phyloP scores from a whole-genome alignment of 2,329 filamentous ascomycete species.

The Neurospora crassa region DNA sequence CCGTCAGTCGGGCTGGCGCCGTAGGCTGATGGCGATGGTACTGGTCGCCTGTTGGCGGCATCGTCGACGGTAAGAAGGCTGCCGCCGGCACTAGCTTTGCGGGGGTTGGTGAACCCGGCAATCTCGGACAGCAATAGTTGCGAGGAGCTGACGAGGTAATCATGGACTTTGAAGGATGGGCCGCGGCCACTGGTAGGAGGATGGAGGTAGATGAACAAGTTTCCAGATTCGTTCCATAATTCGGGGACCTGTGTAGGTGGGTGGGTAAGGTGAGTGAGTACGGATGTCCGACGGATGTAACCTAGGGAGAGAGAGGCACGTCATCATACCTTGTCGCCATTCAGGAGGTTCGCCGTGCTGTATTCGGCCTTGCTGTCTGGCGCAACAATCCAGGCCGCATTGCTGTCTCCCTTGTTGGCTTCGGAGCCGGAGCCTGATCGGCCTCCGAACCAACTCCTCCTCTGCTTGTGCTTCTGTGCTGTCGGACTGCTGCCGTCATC shows the following conservation, averaged over 20 bases:
- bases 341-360: conserved; percentile 40
- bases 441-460: conserved; percentile 44
- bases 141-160: conserved; percentile 44
- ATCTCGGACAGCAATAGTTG: conserved; percentile 40
- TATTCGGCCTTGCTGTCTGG: conserved; percentile 46
- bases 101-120: conserved; percentile 22
- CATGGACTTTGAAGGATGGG: conserved; percentile 51
- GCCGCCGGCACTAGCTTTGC: conserved; percentile 38
- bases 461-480: conserved; percentile 31
- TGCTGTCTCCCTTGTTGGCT: conserved; percentile 12
- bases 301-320: not conserved
- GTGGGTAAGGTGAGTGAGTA: conserved; percentile 11
- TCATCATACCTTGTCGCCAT: conserved; percentile 41
- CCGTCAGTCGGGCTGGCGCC: conserved; percentile 27
- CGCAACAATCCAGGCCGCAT: conserved; percentile 45
- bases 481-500: conserved; percentile 22
- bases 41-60: conserved; percentile 26
- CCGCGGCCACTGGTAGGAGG: conserved; percentile 38
- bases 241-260: conserved; percentile 44
- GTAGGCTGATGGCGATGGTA: conserved; percentile 26
- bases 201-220: conserved; percentile 48
- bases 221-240: conserved; percentile 53
- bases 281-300: not conserved
- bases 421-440: conserved; percentile 44
- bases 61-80: conserved; percentile 40